A percentile compares a stretch with the other conserved stretches of the same genome.
Evolutionary conservation across 1,284 basidiomycete species (phyloP).

Genomic region (Trichosporon sp.): DNA sequence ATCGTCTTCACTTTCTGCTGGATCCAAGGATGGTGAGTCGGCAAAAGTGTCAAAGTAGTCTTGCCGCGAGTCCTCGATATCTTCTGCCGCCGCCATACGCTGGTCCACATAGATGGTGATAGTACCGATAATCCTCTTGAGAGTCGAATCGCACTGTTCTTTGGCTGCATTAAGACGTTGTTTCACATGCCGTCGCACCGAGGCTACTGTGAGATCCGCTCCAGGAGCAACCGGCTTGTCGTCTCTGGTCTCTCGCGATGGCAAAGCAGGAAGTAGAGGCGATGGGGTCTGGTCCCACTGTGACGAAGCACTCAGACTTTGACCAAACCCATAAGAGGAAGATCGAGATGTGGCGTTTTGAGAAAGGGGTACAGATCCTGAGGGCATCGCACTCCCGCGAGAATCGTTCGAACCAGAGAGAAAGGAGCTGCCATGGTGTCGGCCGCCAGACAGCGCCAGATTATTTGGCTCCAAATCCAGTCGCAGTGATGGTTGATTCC

Average conservation of each 20-base stretch:
- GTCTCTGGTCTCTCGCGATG: constrained; percentile 3
- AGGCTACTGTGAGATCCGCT: constrained; percentile 52
- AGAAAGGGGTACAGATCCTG: not conserved
- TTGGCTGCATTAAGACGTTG: constrained; percentile 89
- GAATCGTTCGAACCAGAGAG: constrained; percentile 2
- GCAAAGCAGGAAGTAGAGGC: constrained; percentile 18
- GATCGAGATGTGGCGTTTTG: constrained; percentile 20
- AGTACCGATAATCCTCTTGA: constrained; percentile 82
- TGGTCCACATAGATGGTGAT: constrained; percentile 94
- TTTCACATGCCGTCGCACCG: constrained; percentile 87
- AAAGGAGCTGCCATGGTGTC: not conserved
- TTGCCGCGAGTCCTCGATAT: constrained; percentile 23
- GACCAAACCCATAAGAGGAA: constrained; percentile 28
- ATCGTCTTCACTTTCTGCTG: constrained; percentile 38
- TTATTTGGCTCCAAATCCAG: constrained; percentile 42
- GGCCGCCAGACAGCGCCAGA: constrained; percentile 8
- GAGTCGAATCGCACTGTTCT: constrained; percentile 89
- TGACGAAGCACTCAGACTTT: constrained; percentile 24
- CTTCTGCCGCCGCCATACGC: constrained; percentile 46
- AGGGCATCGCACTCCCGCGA: not conserved
- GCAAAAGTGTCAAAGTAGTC: constrained; percentile 46
- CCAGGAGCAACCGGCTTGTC: constrained; percentile 33
- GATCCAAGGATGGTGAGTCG: constrained; percentile 35
- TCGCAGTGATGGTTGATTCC: constrained; percentile 42
- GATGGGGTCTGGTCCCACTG: constrained; percentile 45